phyloP scores from a whole-genome alignment of 2,329 filamentous ascomycete species.

The Xylaria polymorpha region DNA sequence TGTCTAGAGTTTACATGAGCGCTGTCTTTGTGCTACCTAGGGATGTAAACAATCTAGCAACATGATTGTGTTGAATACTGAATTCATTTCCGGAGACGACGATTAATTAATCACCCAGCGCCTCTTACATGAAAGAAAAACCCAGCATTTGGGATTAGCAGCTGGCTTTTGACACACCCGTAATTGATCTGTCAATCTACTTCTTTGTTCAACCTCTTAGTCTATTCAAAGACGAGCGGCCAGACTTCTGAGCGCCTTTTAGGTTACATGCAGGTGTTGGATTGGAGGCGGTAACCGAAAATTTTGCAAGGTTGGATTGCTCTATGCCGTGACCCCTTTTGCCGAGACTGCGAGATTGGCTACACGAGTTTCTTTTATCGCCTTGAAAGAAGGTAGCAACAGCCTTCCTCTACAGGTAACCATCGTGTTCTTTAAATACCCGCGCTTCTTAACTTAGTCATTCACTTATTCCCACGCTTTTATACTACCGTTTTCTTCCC shows the following conservation, averaged over 20 bases:
- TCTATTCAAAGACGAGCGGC: not conserved
- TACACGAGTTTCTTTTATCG: constrained; percentile 22
- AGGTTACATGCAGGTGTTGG: not conserved
- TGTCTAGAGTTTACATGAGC: not conserved
- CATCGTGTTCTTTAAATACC: constrained; percentile 29
- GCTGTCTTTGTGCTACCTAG: not conserved
- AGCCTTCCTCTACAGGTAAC: constrained; percentile 8
- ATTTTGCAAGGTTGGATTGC: not conserved
- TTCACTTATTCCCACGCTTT: constrained; percentile 35
- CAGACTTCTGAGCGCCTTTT: not conserved
- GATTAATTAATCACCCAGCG: not conserved
- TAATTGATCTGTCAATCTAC: not conserved
- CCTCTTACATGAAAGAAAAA: not conserved
- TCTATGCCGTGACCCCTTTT: constrained; percentile 10
- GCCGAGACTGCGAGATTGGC: constrained; percentile 18
- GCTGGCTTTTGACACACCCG: not conserved
- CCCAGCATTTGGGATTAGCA: not conserved
- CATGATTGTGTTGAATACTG: not conserved
- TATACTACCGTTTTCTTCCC: constrained; percentile 31
- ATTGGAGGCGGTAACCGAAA: constrained; percentile 6
- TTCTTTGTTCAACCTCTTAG: not conserved
- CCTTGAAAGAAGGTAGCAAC: not conserved
- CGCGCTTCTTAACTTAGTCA: constrained; percentile 38
- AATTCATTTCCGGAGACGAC: not conserved
- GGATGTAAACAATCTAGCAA: not conserved